A percentile compares a stretch with the other conserved stretches of the same genome.
phyloP scores from a whole-genome alignment of 2,329 filamentous ascomycete genomes.

The Penicillium sp. region DNA sequence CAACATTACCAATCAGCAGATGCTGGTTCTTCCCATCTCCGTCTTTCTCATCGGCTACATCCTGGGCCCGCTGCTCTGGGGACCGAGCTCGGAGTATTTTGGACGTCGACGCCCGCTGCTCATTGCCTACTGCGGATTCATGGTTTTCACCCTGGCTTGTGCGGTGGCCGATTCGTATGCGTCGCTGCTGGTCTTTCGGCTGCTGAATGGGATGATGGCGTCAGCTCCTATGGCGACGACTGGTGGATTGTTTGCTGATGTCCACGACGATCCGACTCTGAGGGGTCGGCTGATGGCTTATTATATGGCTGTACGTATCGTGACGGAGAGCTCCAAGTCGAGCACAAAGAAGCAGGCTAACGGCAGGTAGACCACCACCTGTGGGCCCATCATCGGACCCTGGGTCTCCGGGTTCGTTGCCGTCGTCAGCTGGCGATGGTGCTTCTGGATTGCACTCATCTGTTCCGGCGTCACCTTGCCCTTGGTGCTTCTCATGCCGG shows the following conservation, averaged over 20 bases:
- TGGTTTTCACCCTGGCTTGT: conserved; percentile 44
- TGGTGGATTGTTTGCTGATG: conserved; percentile 49
- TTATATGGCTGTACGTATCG: conserved; percentile 43
- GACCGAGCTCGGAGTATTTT: conserved; percentile 45
- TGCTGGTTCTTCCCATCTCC: conserved; percentile 41
- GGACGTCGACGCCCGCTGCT: conserved; percentile 48
- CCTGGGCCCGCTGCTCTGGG: conserved; percentile 45
- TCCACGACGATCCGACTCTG: conserved; percentile 46
- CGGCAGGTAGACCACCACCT: conserved; percentile 32
- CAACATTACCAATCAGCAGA: conserved; percentile 31
- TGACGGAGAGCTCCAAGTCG: no score
- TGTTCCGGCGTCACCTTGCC: conserved; percentile 54
- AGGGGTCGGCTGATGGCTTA: conserved; percentile 43
- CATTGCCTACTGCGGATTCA: conserved; percentile 49
- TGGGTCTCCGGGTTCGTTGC: conserved; percentile 48
- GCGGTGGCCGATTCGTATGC: conserved; percentile 45
- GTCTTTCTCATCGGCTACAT: conserved; percentile 44
- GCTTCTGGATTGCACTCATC: conserved; percentile 63
- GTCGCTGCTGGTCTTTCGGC: conserved; percentile 45
- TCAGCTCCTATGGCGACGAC: conserved; percentile 46
- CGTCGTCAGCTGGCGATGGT: conserved; percentile 47
- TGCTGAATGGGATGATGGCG: conserved; percentile 46
- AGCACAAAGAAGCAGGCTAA: conserved; percentile 8
- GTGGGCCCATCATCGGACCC: conserved; percentile 46
- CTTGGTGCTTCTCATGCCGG: conserved; percentile 60